Base-by-base conservation (phyloP, 345 rosid species). In the Populus ilicifolia region DNA sequence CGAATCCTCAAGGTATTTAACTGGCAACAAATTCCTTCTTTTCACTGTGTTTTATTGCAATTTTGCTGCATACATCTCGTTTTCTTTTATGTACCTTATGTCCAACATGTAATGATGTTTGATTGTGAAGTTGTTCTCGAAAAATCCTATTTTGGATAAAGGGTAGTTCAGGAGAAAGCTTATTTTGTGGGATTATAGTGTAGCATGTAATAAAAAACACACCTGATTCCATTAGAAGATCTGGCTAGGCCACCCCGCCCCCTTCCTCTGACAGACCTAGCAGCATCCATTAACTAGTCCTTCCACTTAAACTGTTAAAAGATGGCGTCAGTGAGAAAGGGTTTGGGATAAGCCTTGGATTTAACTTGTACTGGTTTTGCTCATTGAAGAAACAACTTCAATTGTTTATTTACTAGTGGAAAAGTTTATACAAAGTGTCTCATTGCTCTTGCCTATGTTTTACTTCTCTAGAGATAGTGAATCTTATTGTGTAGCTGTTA, bases 1-100 rank as follows among this genome's bases (percentile, higher is more conserved):
- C 93, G 93, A 64, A 83, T 96, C 74, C 97, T 96, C 71, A 92
- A 92, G 98, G 99, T 95, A 90, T 81, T 77, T 78, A 68, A 25
- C 67, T 6, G 23, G 69, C 25, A 33, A 46, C 75, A 8, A 23
- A 18, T 52, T 9, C 56, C 65, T 75, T 78, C 46, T 75, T 33
- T 70, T 21, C 36, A 16, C 77, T 27, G 35, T 61, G n/a, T 20
- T 71, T 77, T 23, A 77, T 71, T 77, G 59, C 21, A 70, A 68
- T n/a, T 52, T 78, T 43, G 70, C 59, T 56, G n/a, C 27, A 14
- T 65, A 17, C 64, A 36, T 76, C 67, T 23, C 33, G 72, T 35
- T 66, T 38, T 38, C 44, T 12, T 71, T n/a, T 61, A 30, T 75
- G 48, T 70, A 35, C 39, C 35, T 54, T 36, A 39, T 38, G 16